Evolutionary conservation across 2,329 filamentous ascomycete species (phyloP).

Genomic region (Madurella mycetomatis): DNA sequence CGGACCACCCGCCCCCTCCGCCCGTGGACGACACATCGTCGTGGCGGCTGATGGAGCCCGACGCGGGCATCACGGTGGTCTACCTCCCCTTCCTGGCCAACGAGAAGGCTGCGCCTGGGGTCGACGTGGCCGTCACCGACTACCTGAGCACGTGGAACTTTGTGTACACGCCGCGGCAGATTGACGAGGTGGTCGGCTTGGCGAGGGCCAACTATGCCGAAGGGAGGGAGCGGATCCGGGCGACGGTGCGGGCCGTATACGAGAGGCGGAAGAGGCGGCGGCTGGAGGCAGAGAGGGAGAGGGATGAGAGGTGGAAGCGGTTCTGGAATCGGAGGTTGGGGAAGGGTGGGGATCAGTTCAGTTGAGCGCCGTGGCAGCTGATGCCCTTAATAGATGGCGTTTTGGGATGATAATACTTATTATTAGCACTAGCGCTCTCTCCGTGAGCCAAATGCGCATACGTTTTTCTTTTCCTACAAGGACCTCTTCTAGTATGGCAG

Average conservation of each 20-base stretch:
- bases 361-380: slow-evolving; percentile 22
- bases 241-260: slow-evolving; percentile 82
- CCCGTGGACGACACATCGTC: slow-evolving; percentile 58
- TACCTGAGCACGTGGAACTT: slow-evolving; percentile 98
- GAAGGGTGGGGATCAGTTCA: slow-evolving; percentile 61
- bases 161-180: slow-evolving; percentile 84
- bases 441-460: neutral
- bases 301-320: slow-evolving; percentile 42
- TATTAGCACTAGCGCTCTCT: neutral
- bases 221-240: slow-evolving; percentile 70
- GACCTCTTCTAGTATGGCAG: slow-evolving; percentile 5
- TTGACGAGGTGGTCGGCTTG: slow-evolving; percentile 77
- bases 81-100: slow-evolving; percentile 91
- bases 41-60: slow-evolving; percentile 66
- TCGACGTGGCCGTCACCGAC: slow-evolving; percentile 79
- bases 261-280: slow-evolving; percentile 77
- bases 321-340: slow-evolving; percentile 50
- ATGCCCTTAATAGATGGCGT: neutral
- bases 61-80: slow-evolving; percentile 81
- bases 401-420: no score
- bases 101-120: slow-evolving; percentile 62
- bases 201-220: slow-evolving; percentile 84
- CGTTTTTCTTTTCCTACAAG: slow-evolving; percentile 7
- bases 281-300: slow-evolving; percentile 41
- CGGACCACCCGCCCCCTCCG: slow-evolving; percentile 48